Conservation (phyloP, 495 filamentous ascomycete genomes). For the Penicillium canariense region DNA sequence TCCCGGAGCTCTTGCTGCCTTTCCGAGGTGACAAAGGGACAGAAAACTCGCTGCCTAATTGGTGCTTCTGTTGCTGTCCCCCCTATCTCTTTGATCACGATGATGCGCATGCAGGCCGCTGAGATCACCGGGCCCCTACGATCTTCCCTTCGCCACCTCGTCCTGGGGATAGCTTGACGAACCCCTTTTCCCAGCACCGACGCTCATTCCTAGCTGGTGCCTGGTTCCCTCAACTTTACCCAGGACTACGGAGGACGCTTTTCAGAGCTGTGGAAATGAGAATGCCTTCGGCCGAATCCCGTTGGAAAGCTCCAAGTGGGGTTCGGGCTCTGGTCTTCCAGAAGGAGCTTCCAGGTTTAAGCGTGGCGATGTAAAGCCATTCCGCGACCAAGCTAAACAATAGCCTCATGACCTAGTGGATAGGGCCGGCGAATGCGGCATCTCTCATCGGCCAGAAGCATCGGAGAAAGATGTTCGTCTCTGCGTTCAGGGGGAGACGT, state of each 20-base stretch:
- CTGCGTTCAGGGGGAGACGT: background rate
- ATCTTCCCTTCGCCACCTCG: background rate
- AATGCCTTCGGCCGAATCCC: background rate
- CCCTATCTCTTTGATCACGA: slow-evolving; percentile 3
- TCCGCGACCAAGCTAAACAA: background rate
- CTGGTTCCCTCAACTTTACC: background rate
- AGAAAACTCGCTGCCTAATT: background rate
- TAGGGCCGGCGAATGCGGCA: slow-evolving; percentile 1
- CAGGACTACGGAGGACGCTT: background rate
- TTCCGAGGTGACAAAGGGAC: background rate
- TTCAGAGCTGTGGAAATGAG: background rate
- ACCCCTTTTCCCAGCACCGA: background rate
- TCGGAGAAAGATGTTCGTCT: background rate
- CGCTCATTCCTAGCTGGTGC: background rate
- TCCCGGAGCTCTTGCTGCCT: slow-evolving; percentile 6
- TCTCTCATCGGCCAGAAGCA: slow-evolving; percentile 1
- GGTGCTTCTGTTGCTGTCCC: background rate
- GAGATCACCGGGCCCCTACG: background rate
- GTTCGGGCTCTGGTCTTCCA: background rate
- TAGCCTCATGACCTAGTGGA: slow-evolving; percentile 8
- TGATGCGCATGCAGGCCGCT: background rate
- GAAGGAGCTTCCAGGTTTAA: background rate
- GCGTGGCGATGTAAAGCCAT: background rate
- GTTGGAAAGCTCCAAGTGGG: background rate
- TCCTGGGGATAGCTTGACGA: background rate